Evolutionary conservation across 2,329 filamentous ascomycete genomes (phyloP).

Genomic region (Pezicula neosporulosa): DNA sequence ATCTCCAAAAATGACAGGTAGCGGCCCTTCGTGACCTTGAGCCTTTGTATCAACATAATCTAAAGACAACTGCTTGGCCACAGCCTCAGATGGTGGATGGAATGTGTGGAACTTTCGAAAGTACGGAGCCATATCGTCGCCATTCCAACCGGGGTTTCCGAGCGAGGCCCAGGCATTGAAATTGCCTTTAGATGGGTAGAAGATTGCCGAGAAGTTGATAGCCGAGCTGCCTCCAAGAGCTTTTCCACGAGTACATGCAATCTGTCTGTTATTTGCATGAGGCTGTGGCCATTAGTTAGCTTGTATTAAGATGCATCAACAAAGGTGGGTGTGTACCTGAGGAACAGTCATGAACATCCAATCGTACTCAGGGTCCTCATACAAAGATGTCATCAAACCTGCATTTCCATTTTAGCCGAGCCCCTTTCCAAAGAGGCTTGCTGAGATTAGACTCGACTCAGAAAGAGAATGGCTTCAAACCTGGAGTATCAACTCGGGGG

Average conservation of each 20-base stretch:
- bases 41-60: neutral
- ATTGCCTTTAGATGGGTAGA: conserved; percentile 19
- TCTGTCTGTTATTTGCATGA: conserved; percentile 14
- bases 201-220: conserved; percentile 33
- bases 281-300: neutral
- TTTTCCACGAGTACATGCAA: conserved; percentile 31
- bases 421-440: too few species aligned
- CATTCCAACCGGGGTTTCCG: conserved; percentile 37
- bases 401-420: too few species aligned
- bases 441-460: too few species aligned
- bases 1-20: neutral
- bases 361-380: conserved; percentile 31
- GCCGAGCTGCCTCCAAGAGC: conserved; percentile 34
- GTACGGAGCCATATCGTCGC: conserved; percentile 33
- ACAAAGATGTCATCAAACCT: conserved; percentile 23
- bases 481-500: conserved; percentile 31
- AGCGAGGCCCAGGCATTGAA: conserved; percentile 35
- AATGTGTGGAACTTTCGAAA: conserved; percentile 31
- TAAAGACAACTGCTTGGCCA: neutral
- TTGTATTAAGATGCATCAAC: neutral
- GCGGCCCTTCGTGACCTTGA: neutral
- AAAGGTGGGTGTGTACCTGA: conserved; percentile 23
- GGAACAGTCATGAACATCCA: conserved; percentile 33
- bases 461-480: conserved; percentile 3
- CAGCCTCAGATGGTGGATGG: neutral